Base-by-base conservation (phyloP, 345 rosid species). In the Carallia pectinifolia region DNA sequence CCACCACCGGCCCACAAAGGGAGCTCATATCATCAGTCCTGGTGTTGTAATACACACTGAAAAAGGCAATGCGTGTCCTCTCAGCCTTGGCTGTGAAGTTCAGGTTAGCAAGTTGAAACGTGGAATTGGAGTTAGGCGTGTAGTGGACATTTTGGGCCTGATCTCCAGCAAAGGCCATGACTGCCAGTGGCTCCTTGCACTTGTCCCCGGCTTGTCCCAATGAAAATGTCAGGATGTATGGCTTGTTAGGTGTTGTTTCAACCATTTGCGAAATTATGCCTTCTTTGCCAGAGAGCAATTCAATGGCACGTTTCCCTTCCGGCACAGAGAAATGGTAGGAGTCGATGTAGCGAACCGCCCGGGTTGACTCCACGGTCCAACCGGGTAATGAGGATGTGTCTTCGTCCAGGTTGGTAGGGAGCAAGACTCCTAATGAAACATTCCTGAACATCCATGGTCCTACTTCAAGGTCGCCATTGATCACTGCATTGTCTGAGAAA, bases 1-100 rank as follows among this genome's bases (percentile, higher is more conserved):
- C 99, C 64, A 95, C 83, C 71, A 95, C 99, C 2, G 99, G 99
- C 62, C 99, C 99, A 13, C 99, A 95, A 29, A 95, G 72, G 2
- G 99, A 95, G 85, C 97, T 92, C 99, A 89, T 87, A 76, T 92
- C 99, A 64, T 95, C 97, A 0, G 81, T 87, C 85, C 98, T 86
- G 2, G 97, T 92, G 47, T 95, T 95, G 78, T 95, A 95, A 68
- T 95, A 95, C 66, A 95, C 82, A 16, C 99, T 95, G 73, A 83
- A 95, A 78, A 95, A 95, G 6, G 99, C 99, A 2, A 95, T 81
- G 1, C 97, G 83, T 0, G 98, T 87, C 64, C 91, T 83, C 56
- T 95, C 99, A 0, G 99, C 99, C 71, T 86, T 89, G 5, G 99
- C 80, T 0, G 99, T 92, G 88, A 95, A 92, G 72, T 95, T 92